Conservation (phyloP, 331 rosid genomes). For the Quercus lobata region DNA sequence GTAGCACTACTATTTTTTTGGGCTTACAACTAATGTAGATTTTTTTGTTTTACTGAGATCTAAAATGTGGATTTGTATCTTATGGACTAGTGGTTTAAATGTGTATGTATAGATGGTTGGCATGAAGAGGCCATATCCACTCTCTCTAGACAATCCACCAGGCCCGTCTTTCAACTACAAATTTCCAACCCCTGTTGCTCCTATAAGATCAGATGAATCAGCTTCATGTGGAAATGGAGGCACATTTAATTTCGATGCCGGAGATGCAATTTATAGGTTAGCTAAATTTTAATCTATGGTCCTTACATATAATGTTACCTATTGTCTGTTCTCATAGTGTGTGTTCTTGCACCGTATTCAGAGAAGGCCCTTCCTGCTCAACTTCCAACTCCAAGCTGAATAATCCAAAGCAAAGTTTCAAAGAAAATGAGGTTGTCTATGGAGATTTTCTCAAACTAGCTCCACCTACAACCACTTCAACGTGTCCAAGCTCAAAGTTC, state of each 20-base stretch:
- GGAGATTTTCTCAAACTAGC: slow-evolving; percentile 62
- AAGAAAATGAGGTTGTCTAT: slow-evolving; percentile 37
- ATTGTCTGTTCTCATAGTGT: slow-evolving; percentile 5
- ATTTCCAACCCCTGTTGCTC: slow-evolving; percentile 31
- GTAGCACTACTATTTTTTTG: neutral
- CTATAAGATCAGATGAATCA: slow-evolving; percentile 30
- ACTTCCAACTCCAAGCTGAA: slow-evolving; percentile 39
- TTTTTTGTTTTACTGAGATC: neutral
- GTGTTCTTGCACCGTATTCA: slow-evolving; percentile 22
- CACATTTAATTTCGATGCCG: slow-evolving; percentile 22
- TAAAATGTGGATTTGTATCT: neutral
- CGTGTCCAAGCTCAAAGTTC: slow-evolving; percentile 24
- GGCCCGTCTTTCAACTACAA: slow-evolving; percentile 40
- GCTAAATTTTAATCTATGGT: slow-evolving; percentile 8
- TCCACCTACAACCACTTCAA: slow-evolving; percentile 36
- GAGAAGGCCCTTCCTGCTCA: slow-evolving; percentile 48
- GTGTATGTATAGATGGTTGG: slow-evolving; percentile 51
- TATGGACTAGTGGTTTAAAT: neutral
- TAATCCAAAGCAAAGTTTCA: slow-evolving; percentile 22
- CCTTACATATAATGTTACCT: neutral
- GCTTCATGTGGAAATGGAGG: slow-evolving; percentile 20
- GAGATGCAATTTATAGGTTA: slow-evolving; percentile 43
- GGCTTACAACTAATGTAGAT: neutral
- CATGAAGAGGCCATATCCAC: slow-evolving; percentile 59
- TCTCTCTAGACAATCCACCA: slow-evolving; percentile 41